Conservation (phyloP, 192 early-diverging fungal species). For the Coemansia pectinata region DNA sequence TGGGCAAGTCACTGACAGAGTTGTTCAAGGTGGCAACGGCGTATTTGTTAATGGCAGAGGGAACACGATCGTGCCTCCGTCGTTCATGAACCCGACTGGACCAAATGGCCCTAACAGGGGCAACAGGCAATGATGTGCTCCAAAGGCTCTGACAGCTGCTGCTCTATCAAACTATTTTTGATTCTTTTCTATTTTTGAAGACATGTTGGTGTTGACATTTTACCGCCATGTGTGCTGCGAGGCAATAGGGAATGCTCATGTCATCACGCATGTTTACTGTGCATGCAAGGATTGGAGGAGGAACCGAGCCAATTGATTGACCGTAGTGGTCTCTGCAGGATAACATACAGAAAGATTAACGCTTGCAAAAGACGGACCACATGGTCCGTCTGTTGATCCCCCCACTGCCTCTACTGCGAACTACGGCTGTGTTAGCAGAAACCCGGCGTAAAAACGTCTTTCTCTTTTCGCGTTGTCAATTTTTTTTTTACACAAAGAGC, state of each 20-base stretch:
- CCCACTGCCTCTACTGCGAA: constrained; percentile 4
- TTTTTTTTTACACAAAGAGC: not conserved
- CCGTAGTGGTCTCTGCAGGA: not conserved
- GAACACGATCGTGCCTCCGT: constrained; percentile 21
- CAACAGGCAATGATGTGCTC: constrained; percentile 2
- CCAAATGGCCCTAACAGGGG: not conserved
- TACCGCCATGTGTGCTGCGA: not conserved
- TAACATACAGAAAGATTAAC: not conserved
- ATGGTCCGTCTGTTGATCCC: not conserved
- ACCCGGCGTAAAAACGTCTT: not conserved
- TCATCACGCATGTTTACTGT: not conserved
- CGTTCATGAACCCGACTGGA: not conserved
- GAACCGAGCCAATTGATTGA: not conserved
- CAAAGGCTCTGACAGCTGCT: not conserved
- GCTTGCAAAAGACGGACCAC: not conserved
- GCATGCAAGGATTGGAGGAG: not conserved
- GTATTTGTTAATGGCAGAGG: constrained; percentile 28
- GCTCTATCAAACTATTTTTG: not conserved
- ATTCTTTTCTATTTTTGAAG: not conserved
- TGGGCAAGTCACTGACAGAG: constrained; percentile 12
- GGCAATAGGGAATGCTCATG: not conserved
- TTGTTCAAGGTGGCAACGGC: constrained; percentile 26
- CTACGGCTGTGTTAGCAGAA: not conserved
- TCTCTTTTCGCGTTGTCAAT: not conserved
- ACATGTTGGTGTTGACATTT: not conserved